Evolutionary conservation across 352 stramenopile species (phyloP).

Genomic region (Phytophthora boehmeriae): DNA sequence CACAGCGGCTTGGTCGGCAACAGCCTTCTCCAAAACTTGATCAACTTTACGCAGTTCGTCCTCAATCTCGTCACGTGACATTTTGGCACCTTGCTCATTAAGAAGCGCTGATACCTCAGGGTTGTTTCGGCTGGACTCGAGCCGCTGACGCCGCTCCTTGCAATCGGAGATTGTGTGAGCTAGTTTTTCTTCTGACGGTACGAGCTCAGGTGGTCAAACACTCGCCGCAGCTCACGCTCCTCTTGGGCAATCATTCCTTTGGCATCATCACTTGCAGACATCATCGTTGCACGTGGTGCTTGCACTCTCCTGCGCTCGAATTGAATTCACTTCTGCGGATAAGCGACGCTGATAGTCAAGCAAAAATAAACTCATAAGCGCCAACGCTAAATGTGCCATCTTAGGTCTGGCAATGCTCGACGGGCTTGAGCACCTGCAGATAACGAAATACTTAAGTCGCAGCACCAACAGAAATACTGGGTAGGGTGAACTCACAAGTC

Average conservation of each 20-base stretch:
- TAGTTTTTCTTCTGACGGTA: slow-evolving; percentile 90
- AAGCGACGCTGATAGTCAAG: neutral
- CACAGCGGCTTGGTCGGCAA: slow-evolving; percentile 51
- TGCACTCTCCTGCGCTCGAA: slow-evolving; percentile 1
- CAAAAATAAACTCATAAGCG: slow-evolving; percentile 22
- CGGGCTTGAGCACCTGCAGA: no score
- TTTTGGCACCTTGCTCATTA: slow-evolving; percentile 80
- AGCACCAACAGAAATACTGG: slow-evolving; percentile 1
- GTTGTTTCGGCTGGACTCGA: slow-evolving; percentile 69
- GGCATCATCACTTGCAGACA: slow-evolving; percentile 71
- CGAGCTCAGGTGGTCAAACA: slow-evolving; percentile 94
- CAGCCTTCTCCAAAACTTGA: slow-evolving; percentile 55
- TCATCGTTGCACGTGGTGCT: slow-evolving; percentile 43
- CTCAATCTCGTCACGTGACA: slow-evolving; percentile 81
- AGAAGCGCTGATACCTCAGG: slow-evolving; percentile 75
- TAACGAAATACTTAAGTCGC: slow-evolving; percentile 8
- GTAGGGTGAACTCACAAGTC: slow-evolving; percentile 13
- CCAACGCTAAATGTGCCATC: no score
- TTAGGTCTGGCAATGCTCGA: no score
- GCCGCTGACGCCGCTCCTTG: slow-evolving; percentile 62
- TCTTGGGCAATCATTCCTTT: slow-evolving; percentile 94
- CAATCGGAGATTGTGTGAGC: slow-evolving; percentile 40
- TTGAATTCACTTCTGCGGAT: slow-evolving; percentile 6
- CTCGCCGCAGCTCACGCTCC: slow-evolving; percentile 93
- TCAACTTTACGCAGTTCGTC: slow-evolving; percentile 75